Evolutionary conservation across 208 protist species (phyloP), one percentile per base, ranked within the genome.

Genomic region (Tetramitus jugosus): DNA sequence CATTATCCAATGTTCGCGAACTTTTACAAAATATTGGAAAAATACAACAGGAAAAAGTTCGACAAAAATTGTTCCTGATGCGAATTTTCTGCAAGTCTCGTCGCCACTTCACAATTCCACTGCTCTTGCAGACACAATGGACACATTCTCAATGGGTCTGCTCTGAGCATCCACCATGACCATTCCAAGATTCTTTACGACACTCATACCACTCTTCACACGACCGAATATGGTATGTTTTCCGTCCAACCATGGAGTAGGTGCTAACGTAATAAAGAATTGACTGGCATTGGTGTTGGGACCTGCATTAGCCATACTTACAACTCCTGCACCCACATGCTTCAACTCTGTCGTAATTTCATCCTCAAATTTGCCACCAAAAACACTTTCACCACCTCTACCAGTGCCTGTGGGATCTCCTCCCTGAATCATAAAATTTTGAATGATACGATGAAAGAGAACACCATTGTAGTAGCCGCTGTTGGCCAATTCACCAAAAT

Each of bases 211-310:
- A 53, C 86, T 85, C 10, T 89, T 77, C 42, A 97, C 94, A 74
- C 91, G 84, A 20, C 95, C 94, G 79, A 98, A 97, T 42, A 97
- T 94, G 31, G 96, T 92, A 83, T 98, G 95, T 81, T 94, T 94
- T 61, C 91, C 90, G 76, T 97, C 92, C 45, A 97, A 83, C 91
- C 90, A 93, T 53, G 90, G 85, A 79, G 88, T 92, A 10, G 87
- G 77, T 3, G 88, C 87, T 20, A 89, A 92, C 81, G 89, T 93
- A 60, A 95, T 87, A 80, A 95, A 95, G 83, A 95, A 95, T 87
- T 95, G 92, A n/a, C 90, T 94, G 45, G 91, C 92, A 79, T 95
- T 95, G 26, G 91, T 95, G 81, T 92, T 90, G 3, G 40, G 40
- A 37, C 67, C 67, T 53, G 90, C 89, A 80, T 94, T 95, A 60